These are phyloP conservation scores for Apiospora aurea DNA, from an alignment of 2,329 filamentous ascomycete species.

Conservation along the genomic window DNA sequence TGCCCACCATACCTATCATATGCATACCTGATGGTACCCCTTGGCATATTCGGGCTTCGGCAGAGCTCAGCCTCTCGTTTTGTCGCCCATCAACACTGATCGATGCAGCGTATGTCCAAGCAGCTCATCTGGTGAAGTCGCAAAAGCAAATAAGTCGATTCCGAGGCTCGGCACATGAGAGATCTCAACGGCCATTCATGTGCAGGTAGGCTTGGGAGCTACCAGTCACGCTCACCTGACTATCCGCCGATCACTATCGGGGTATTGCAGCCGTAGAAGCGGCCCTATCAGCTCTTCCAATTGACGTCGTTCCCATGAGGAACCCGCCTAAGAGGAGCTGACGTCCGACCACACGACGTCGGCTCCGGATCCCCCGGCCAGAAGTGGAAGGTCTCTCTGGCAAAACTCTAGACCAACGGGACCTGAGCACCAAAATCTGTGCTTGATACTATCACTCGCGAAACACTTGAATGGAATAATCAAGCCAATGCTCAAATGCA, in stretches of 20 bases:
- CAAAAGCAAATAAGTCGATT: neutral
- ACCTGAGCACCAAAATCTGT: no score
- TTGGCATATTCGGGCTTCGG: neutral
- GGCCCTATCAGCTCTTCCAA: neutral
- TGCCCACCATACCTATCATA: no score
- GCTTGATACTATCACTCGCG: no score
- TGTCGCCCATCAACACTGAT: neutral
- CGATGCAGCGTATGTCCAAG: neutral
- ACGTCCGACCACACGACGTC: neutral
- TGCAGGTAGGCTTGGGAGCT: neutral
- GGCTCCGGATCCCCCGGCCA: neutral
- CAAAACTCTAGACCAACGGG: no score
- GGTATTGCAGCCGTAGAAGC: neutral
- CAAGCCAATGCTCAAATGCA: no score
- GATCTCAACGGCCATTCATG: neutral
- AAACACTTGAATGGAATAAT: no score
- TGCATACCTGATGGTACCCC: no score
- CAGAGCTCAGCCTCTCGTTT: neutral
- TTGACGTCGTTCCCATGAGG: neutral
- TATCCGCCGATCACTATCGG: neutral
- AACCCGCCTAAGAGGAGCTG: neutral
- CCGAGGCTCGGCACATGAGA: neutral
- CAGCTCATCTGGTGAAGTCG: neutral
- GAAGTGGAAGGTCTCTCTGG: no score
- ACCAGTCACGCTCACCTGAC: neutral